Percentiles rank a stretch among this genome's conserved stretches.
phyloP scores from a whole-genome alignment of 2,329 filamentous ascomycete genomes.

The Dichotomopilus funicola region DNA sequence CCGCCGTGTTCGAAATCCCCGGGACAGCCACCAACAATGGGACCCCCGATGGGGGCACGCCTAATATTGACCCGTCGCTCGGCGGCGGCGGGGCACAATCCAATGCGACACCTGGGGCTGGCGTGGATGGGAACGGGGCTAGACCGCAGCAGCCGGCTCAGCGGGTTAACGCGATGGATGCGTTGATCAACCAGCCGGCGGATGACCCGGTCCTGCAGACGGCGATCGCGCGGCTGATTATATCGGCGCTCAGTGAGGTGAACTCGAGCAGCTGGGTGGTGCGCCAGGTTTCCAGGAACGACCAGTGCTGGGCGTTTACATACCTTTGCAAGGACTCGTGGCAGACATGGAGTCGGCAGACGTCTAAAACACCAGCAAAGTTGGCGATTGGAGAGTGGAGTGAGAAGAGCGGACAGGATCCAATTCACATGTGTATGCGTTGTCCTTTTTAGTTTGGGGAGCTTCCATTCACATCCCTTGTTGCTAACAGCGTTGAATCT shows the following conservation, averaged over 20 bases:
- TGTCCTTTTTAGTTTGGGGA: not conserved
- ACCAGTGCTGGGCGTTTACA: conserved; percentile 47
- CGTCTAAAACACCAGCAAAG: conserved; percentile 36
- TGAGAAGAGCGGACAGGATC: conserved; percentile 40
- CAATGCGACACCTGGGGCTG: conserved; percentile 3
- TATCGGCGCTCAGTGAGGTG: conserved; percentile 35
- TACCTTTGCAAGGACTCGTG: conserved; percentile 49
- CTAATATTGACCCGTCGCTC: conserved; percentile 30
- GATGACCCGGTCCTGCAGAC: conserved; percentile 44
- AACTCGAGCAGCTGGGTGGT: conserved; percentile 46
- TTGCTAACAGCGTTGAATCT: no score
- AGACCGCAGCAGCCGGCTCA: conserved; percentile 26
- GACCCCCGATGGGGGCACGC: conserved; percentile 21
- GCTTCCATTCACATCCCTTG: conserved; percentile 10
- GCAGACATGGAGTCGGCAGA: conserved; percentile 44
- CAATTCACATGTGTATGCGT: conserved; percentile 38
- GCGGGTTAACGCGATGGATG: conserved; percentile 39
- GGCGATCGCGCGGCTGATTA: conserved; percentile 44
- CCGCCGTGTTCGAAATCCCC: conserved; percentile 38
- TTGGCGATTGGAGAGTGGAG: conserved; percentile 44
- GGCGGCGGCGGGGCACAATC: conserved; percentile 24
- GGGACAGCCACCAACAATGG: conserved; percentile 34
- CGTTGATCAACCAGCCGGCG: conserved; percentile 42
- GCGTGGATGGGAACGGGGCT: conserved; percentile 12
- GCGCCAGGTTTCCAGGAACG: conserved; percentile 37